Conservation (phyloP, 1,139 yeast species). For the Chernovozyma aurita region DNA sequence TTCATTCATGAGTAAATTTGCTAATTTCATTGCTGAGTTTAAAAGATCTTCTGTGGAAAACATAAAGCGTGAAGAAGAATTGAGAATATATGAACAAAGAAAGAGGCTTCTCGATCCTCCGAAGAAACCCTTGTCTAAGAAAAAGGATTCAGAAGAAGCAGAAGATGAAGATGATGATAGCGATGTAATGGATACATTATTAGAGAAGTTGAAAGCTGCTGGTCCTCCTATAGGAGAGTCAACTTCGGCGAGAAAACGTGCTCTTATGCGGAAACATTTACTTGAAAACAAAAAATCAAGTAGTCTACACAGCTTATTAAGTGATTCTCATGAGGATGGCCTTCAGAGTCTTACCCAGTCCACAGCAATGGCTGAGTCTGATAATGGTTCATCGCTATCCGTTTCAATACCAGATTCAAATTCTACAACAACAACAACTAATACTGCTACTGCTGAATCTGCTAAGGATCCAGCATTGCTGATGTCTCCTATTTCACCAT, state of each 20-base stretch:
- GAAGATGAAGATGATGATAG: slow-evolving; percentile 30
- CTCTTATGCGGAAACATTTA: slow-evolving; percentile 65
- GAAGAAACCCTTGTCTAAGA: slow-evolving; percentile 17
- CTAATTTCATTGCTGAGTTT: slow-evolving; percentile 70
- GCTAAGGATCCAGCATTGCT: no score
- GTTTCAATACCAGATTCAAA: slow-evolving; percentile 6
- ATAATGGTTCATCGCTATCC: slow-evolving; percentile 1
- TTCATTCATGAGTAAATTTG: slow-evolving; percentile 68
- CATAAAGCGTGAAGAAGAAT: slow-evolving; percentile 72
- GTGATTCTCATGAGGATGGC: background rate
- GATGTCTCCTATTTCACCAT: background rate
- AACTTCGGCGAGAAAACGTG: slow-evolving; percentile 75
- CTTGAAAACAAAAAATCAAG: slow-evolving; percentile 31
- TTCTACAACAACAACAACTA: slow-evolving; percentile 6
- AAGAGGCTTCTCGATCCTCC: slow-evolving; percentile 56
- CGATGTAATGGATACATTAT: slow-evolving; percentile 69
- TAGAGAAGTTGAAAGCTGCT: slow-evolving; percentile 70
- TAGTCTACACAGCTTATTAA: slow-evolving; percentile 9
- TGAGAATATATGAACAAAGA: slow-evolving; percentile 69
- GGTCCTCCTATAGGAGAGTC: slow-evolving; percentile 74
- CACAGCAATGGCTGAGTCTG: no score
- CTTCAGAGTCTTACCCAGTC: background rate
- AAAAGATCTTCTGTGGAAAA: slow-evolving; percentile 76
- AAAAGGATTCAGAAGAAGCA: slow-evolving; percentile 15
- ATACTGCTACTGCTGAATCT: slow-evolving; percentile 6